Base-by-base conservation (phyloP, 129 eudicot genomes). In the Artemisia tridentata region DNA sequence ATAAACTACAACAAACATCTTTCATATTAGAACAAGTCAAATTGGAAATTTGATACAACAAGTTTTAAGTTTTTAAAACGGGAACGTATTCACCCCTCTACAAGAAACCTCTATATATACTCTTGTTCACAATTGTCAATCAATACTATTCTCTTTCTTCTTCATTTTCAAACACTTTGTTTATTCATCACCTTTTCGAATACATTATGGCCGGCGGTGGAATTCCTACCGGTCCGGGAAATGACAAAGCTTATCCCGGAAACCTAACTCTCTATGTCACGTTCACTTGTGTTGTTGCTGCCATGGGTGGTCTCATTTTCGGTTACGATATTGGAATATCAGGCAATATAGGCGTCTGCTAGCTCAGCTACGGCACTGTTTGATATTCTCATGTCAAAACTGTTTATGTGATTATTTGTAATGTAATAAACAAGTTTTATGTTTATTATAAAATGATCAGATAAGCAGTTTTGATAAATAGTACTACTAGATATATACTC, bases 301-400 rank as follows among this genome's bases (percentile, higher is more conserved):
- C 96, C 86, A 92, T 88, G 96, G 98, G 98, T 58, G 98, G 98
- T 47, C 87, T 92, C 58, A 92, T 92, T 64, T 88, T 92, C 79
- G 98, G 98, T 72, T 92, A 92, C 73, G 98, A 92, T 55, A 88
- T 92, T 53, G 98, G 98, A 50, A 92, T 92, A 58, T 92, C 98
- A 29, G 97, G 97, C 88, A 82, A 18, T 47, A 38, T 7, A 38
- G 9, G 11, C 2, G 11, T 29, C 34, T 6, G 6, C 34, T 29
- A 29, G 34, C 34, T 29, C 34, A 29, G 34, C 34, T 29, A 29
- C 6, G 34, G 0, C 6, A 29, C 10, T 38, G 1, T 7, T 38
- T 7, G 11, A 34, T 38, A 38, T 38, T 1, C 11, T 38, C 45
- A 8, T 7, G 45, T 38, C 11, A 38, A 38, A 38, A 38, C 11